Evolutionary conservation across 805 yeast species (phyloP).

Genomic region (Grigorovia transvaalensis): DNA sequence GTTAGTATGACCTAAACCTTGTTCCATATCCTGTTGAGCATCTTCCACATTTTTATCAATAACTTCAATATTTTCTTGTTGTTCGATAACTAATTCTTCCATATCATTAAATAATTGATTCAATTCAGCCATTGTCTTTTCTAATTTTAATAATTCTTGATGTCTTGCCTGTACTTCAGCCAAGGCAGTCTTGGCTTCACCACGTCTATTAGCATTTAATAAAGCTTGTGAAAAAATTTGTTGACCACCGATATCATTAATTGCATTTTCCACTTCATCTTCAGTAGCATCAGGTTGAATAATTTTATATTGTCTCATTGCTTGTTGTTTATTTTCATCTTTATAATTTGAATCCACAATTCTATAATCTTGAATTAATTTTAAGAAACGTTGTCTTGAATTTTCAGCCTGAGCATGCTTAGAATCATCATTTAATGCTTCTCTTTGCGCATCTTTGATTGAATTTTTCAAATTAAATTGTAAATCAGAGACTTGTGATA

Average conservation of each 20-base stretch:
- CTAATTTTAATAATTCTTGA: constrained; percentile 87
- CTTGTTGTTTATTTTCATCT: constrained; percentile 74
- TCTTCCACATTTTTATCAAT: constrained; percentile 69
- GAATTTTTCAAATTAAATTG: constrained; percentile 66
- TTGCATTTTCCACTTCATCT: constrained; percentile 73
- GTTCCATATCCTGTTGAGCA: constrained; percentile 86
- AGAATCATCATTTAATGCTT: constrained; percentile 61
- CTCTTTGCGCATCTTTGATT: constrained; percentile 66
- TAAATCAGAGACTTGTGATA: constrained; percentile 67
- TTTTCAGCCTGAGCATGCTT: constrained; percentile 87
- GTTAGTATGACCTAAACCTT: constrained; percentile 88
- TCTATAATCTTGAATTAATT: constrained; percentile 77
- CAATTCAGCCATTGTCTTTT: constrained; percentile 90
- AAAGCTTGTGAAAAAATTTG: constrained; percentile 93
- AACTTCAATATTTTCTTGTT: constrained; percentile 77
- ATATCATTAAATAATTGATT: constrained; percentile 90
- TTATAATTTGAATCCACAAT: constrained; percentile 78
- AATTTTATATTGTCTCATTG: constrained; percentile 85
- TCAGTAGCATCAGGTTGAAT: constrained; percentile 80
- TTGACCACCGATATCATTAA: constrained; percentile 74
- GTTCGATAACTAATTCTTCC: constrained; percentile 94
- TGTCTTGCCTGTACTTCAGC: constrained; percentile 95
- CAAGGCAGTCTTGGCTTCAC: constrained; percentile 90
- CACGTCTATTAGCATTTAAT: constrained; percentile 75
- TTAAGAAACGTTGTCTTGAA: constrained; percentile 73